These are phyloP conservation scores for Melocanna baccifera DNA, from an alignment of 176 grass and related monocot genomes.

Conservation along the genomic window DNA sequence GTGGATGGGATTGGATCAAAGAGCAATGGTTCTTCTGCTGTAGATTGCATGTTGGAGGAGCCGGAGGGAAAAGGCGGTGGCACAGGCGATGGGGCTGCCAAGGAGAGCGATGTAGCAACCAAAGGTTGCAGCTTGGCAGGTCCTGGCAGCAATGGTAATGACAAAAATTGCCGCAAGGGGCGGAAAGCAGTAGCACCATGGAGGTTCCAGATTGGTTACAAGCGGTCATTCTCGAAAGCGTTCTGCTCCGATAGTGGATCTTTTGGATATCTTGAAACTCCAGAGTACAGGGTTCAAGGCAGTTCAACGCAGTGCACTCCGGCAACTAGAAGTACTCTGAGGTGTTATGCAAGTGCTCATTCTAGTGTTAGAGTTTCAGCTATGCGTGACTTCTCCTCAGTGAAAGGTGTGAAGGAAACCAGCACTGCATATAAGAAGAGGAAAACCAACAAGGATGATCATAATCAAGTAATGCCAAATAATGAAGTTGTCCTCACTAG, in stretches of 20 bases:
- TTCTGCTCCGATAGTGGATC: conserved; percentile 13
- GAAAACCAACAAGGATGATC: conserved; percentile 22
- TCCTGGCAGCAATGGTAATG: not conserved
- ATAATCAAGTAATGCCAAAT: conserved; percentile 12
- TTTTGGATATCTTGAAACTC: not conserved
- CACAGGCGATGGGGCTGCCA: not conserved
- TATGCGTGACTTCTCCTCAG: conserved; percentile 30
- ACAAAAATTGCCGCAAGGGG: conserved; percentile 28
- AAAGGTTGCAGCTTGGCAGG: conserved; percentile 23
- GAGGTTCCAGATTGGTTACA: conserved; percentile 69
- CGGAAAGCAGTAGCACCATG: conserved; percentile 57
- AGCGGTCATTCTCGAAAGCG: conserved; percentile 50
- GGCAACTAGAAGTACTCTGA: conserved; percentile 43
- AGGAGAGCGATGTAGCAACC: not conserved
- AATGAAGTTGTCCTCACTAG: conserved; percentile 12
- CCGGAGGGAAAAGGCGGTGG: not conserved
- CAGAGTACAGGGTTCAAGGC: not conserved
- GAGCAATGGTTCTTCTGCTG: conserved; percentile 25
- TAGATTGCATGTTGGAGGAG: conserved; percentile 2
- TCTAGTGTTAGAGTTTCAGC: conserved; percentile 61
- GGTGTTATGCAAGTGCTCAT: conserved; percentile 44
- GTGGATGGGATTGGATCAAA: not conserved
- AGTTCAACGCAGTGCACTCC: conserved; percentile 27
- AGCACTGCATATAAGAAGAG: conserved; percentile 12
- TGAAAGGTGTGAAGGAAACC: conserved; percentile 26